Base-by-base conservation (phyloP, 2,329 filamentous ascomycete species). In the Leptodontidium sp. region DNA sequence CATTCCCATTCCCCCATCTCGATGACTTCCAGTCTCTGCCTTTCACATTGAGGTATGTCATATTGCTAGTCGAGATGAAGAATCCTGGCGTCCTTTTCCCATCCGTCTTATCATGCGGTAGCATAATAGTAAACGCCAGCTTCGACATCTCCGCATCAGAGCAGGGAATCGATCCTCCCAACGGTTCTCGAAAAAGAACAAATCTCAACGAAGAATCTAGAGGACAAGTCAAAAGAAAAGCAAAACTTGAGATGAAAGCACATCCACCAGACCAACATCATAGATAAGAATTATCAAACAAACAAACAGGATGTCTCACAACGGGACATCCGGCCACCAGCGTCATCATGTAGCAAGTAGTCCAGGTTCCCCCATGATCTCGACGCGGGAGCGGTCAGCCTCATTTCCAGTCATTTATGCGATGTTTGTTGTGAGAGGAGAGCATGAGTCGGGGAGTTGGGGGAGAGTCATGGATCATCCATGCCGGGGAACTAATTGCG, bases 61-160 rank as follows among this genome's bases (percentile, higher is more conserved):
- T 67, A 14, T 70, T 70, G 57, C 50, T 70, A 32, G 59, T 65
- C 61, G 68, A 65, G 4, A 65, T 40, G 45, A 65, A 67, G 35
- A 70, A 66, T 14, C 64, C 47, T 17, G 65, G 65, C 38, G 65
- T 68, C 14, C 62, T 40, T n/a, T 64, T 63, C 4, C 62, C 62
- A 21, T 61, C 29, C 11, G 55, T 59, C 17, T 26, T 49, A 17
- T 70, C 68, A 40, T 70, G 68, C 26, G 65, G 68, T 5, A 70
- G 26, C 9, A 59, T 57, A 32, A 67, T 70, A 2, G 68, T 67
- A 49, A 70, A 67, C 4, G 61, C 47, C 45, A 70, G 24, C 52
- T 68, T 70, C 12, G 68, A 67, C 68, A 70, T 70, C 21, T 45
- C 49, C 50, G 38, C 50, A 59, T 50, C n/a, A 8, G 47, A 24